Percentiles rank a stretch among this genome's conserved stretches.
phyloP scores from a whole-genome alignment of 2,329 filamentous ascomycete species.

The Madurella mycetomatis region DNA sequence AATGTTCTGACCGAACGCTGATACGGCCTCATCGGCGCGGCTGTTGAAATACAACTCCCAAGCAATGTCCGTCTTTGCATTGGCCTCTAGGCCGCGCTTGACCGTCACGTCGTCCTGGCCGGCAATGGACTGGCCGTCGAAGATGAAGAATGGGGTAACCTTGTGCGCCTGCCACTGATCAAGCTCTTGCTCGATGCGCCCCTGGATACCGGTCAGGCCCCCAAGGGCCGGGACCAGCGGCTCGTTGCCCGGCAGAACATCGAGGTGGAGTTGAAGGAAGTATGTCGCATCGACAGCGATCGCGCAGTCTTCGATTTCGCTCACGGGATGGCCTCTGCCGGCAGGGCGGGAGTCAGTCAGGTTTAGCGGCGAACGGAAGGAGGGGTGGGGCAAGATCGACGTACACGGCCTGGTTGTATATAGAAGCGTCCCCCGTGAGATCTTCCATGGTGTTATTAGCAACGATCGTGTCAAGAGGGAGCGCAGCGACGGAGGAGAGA shows the following conservation, averaged over 20 bases:
- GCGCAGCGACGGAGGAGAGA: neutral
- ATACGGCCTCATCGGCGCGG: conserved; percentile 73
- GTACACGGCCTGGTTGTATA: conserved; percentile 19
- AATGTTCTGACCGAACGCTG: conserved; percentile 73
- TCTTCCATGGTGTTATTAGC: conserved; percentile 21
- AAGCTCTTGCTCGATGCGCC: conserved; percentile 72
- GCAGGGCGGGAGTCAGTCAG: conserved; percentile 10
- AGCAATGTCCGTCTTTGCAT: conserved; percentile 68
- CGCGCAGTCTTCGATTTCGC: conserved; percentile 67
- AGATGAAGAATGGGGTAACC: conserved; percentile 82
- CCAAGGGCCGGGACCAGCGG: conserved; percentile 86
- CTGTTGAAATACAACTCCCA: conserved; percentile 85
- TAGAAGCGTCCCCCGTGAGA: conserved; percentile 17
- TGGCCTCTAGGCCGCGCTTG: conserved; percentile 60
- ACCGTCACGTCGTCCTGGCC: conserved; percentile 68
- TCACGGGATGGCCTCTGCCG: conserved; percentile 55
- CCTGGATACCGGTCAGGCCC: conserved; percentile 75
- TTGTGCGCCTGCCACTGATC: conserved; percentile 64
- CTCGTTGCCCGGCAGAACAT: conserved; percentile 67
- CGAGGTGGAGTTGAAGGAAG: conserved; percentile 77
- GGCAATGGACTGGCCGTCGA: conserved; percentile 78
- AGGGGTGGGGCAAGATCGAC: neutral
- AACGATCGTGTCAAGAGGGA: neutral
- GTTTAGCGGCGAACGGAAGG: neutral
- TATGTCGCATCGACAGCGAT: conserved; percentile 87